phyloP scores from a whole-genome alignment of 345 rosid species.

The Linum trigynum region DNA sequence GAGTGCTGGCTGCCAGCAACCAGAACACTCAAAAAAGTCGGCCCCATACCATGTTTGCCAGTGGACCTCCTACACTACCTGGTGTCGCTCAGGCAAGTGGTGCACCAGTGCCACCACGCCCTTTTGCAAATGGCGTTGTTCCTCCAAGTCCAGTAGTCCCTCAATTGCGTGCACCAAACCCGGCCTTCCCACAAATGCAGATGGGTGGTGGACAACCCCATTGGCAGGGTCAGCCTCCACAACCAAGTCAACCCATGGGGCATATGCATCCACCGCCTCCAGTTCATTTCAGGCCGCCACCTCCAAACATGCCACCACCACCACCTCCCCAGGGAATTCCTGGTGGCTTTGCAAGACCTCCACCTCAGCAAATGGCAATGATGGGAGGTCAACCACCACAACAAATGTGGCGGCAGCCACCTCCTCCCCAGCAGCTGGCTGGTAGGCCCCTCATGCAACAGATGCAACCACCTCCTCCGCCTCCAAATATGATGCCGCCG shows the following conservation, averaged over 20 bases:
- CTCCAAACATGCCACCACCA: constrained; percentile 50
- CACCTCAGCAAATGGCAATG: constrained; percentile 65
- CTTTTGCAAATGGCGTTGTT: constrained; percentile 53
- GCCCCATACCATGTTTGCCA: constrained; percentile 91
- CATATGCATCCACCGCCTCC: constrained; percentile 55
- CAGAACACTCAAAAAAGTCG: constrained; percentile 74
- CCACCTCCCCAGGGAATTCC: constrained; percentile 46
- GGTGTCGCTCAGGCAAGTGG: constrained; percentile 53
- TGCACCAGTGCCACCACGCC: constrained; percentile 56
- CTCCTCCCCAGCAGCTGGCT: constrained; percentile 48
- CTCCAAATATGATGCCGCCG: constrained; percentile 11
- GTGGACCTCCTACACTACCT: constrained; percentile 69
- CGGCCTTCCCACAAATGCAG: constrained; percentile 44
- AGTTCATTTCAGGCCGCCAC: constrained; percentile 63
- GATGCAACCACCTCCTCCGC: constrained; percentile 56
- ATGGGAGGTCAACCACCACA: constrained; percentile 38
- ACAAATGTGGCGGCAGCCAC: constrained; percentile 52
- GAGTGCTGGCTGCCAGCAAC: constrained; percentile 95
- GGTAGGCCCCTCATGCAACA: constrained; percentile 50
- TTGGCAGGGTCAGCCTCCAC: constrained; percentile 72
- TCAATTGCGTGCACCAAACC: constrained; percentile 46
- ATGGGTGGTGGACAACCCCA: constrained; percentile 39
- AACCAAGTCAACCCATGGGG: constrained; percentile 31
- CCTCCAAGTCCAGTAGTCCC: constrained; percentile 39
- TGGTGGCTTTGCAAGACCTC: constrained; percentile 38